Base-by-base conservation (phyloP, 1,284 basidiomycete species). In the Leccinum subspadiceum region DNA sequence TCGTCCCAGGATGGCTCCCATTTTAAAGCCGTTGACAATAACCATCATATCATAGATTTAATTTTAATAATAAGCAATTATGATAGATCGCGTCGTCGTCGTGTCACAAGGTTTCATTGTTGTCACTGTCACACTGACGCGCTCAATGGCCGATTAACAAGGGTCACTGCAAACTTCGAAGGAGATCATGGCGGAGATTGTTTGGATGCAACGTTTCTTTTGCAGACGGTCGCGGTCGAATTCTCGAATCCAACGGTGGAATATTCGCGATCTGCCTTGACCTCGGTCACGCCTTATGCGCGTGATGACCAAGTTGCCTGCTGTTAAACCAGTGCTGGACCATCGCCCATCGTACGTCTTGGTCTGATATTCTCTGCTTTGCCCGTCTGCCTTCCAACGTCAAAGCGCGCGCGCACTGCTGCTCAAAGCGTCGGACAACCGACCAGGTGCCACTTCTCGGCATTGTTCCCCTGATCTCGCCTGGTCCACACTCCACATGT, bases 401-500 rank as follows among this genome's bases (percentile, higher is more conserved):
- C 64, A 65, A 68, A 64, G 64, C 66, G 59, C 41, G 9, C 41
- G n/a, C 39, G 39, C 39, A 41, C 49, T 17, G 3, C 48, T 26
- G 26, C 12, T 56, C 65, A 64, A 62, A 58, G 50, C 53, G 55
- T 65, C 41, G 29, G 39, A 33, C 58, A 24, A 15, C 12, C 46
- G 15, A 22, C 54, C 17, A n/a, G 29, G 15, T 52, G 33, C 53
- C 39, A 41, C 39, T 41, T 17, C 39, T 41, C 5, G 39, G 39
- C 33, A 67, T 66, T 68, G 67, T 68, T 58, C 31, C n/a, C 65
- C 63, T 24, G 49, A 62, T 60, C 53, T 55, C 31, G 65, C 44
- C 24, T 37, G 44, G 63, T 67, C 67, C 65, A 66, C 65, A 65
- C 53, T 62, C 62, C 61, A 69, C 65, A 67, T 65, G 62, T 57